Base-by-base conservation (phyloP, 352 stramenopile genomes). In the Phytophthora litchii region DNA sequence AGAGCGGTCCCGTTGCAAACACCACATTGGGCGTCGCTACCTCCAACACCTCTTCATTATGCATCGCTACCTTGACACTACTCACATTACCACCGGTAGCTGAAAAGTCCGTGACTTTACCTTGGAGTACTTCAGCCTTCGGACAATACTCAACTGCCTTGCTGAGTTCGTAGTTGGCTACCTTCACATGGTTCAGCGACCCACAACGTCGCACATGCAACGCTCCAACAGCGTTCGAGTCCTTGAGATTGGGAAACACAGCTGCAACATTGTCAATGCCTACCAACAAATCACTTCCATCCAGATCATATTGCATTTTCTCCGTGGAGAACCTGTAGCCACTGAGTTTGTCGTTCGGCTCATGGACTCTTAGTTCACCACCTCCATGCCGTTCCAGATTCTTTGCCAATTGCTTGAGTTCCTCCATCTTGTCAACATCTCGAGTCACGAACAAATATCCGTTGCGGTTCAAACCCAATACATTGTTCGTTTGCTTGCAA, bases 371-470 rank as follows among this genome's bases (percentile, higher is more conserved):
- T 10, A 89, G 62, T 14, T 64, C 46, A 9, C 80, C 83, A 13
- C 83, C 83, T 6, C 79, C 79, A 42, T 87, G 80, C 8, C 51
- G 47, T 27, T 80, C 67, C 32, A 89, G 51, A 14, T 84, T 76
- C 31, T 69, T 68, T 0, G 72, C 83, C 8, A 83, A 53, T 3
- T 42, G 44, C 46, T 82, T 75, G 49, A 91, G 74, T 25, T 83
- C 61, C 14, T 77, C 63, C 36, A 89, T 60, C 56, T 88, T 88
- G 16, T 41, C 13, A 8, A 27, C 32, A 17, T 89, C 67, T 1
- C 80, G 75, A 35, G 80, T 91, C 32, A 90, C 80, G 37, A 89
- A 92, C 5, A 91, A 47, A 62, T 91, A 91, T n/a, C 80, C 83
- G 46, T 93, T 92, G 56, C 80, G 83, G 29, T 91, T 91, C 17